Evolutionary conservation across 371 early-diverging fungal genomes (phyloP).

Genomic region (Mortierella sp.): DNA sequence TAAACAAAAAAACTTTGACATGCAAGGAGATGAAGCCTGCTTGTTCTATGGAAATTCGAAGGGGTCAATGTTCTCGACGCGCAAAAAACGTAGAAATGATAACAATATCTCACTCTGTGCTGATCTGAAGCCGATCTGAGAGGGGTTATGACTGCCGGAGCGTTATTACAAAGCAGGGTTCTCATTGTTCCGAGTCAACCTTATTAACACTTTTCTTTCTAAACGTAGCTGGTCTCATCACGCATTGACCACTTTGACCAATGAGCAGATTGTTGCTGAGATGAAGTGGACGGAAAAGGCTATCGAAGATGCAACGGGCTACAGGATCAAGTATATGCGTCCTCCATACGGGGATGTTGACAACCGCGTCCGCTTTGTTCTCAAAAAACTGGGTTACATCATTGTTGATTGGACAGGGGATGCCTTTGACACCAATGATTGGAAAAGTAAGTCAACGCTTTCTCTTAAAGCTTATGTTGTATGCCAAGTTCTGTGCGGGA

Average conservation of each 20-base stretch:
- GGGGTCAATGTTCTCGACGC: background rate
- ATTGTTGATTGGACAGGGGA: constrained; percentile 58
- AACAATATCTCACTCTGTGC: background rate
- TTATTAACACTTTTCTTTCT: too few relatives aligned
- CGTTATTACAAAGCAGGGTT: background rate
- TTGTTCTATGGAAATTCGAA: background rate
- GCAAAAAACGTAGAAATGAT: background rate
- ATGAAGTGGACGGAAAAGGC: constrained; percentile 75
- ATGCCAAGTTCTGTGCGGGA: background rate
- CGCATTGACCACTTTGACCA: constrained; percentile 76
- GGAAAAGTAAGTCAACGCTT: constrained; percentile 39
- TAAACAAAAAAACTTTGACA: background rate
- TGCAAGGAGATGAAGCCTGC: background rate
- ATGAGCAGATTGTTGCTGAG: constrained; percentile 80
- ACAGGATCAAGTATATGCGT: constrained; percentile 55
- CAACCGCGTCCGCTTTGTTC: constrained; percentile 72
- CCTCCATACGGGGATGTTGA: constrained; percentile 72
- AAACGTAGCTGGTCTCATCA: constrained; percentile 77
- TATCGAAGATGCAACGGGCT: constrained; percentile 64
- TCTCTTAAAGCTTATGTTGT: background rate
- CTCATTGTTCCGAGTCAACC: background rate
- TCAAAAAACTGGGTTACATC: constrained; percentile 64
- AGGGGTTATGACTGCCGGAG: background rate
- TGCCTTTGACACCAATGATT: constrained; percentile 52
- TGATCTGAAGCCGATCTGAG: background rate